Evolutionary conservation across 345 rosid genomes (phyloP).

Genomic region (Pugionium dolabratum): DNA sequence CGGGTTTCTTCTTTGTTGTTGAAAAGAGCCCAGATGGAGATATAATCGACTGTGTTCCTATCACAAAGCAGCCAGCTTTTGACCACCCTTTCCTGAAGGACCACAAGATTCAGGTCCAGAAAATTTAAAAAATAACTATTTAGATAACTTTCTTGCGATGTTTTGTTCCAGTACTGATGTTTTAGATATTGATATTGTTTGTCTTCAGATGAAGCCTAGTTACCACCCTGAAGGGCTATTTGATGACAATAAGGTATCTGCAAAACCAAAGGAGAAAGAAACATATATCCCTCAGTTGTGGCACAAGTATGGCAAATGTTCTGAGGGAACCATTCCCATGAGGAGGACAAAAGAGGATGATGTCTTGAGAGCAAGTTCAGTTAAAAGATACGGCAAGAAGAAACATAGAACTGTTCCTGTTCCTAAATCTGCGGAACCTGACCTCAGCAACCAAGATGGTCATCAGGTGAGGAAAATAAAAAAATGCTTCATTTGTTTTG

Average conservation of each 20-base stretch:
- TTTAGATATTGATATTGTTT: constrained; percentile 11
- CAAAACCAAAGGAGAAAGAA: constrained; percentile 51
- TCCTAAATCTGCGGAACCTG: constrained; percentile 89
- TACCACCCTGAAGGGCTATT: constrained; percentile 78
- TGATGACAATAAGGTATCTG: constrained; percentile 64
- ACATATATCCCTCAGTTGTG: constrained; percentile 72
- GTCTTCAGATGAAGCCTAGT: constrained; percentile 75
- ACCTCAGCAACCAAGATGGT: constrained; percentile 76
- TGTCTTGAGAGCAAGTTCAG: constrained; percentile 71
- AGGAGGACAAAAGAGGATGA: constrained; percentile 69
- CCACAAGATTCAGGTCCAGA: constrained; percentile 92
- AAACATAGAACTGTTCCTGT: constrained; percentile 68
- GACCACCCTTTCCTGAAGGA: constrained; percentile 95
- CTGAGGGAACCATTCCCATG: constrained; percentile 64
- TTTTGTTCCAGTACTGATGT: neutral
- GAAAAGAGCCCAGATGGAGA: constrained; percentile 76
- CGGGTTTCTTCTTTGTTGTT: constrained; percentile 4
- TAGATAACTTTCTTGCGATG: neutral
- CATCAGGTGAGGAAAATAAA: constrained; percentile 63
- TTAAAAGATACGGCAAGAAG: constrained; percentile 79
- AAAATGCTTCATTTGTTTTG: neutral
- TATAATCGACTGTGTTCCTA: constrained; percentile 79
- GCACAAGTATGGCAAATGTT: constrained; percentile 70
- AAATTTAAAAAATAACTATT: neutral
- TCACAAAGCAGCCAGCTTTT: constrained; percentile 88